A percentile compares a stretch with the other conserved stretches of the same genome.
These are phyloP conservation scores for Elsinoe arachidis DNA, from an alignment of 2,329 filamentous ascomycete species.

Conservation along the genomic window DNA sequence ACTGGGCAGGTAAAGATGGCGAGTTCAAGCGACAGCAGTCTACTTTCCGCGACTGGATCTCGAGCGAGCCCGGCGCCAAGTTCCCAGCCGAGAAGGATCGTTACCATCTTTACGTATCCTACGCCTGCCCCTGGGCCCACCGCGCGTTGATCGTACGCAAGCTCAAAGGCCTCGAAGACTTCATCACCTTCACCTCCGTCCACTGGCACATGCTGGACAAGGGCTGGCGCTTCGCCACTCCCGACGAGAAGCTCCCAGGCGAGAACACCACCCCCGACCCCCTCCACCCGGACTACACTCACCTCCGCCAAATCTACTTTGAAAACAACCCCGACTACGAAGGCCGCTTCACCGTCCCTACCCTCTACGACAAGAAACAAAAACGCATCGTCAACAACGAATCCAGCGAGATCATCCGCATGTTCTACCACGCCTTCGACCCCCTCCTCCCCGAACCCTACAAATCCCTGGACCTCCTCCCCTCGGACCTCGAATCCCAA, in stretches of 20 bases:
- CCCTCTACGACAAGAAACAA: constrained; percentile 61
- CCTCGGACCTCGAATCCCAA: constrained; percentile 33
- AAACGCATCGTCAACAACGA: constrained; percentile 74
- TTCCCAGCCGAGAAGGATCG: constrained; percentile 80
- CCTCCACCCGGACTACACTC: constrained; percentile 57
- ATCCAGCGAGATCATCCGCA: constrained; percentile 79
- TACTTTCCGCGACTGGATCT: constrained; percentile 73
- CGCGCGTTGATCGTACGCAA: constrained; percentile 79
- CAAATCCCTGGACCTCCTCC: constrained; percentile 38
- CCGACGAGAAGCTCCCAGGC: constrained; percentile 49
- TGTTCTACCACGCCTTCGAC: constrained; percentile 74
- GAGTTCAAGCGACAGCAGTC: constrained; percentile 88
- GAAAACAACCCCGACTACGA: constrained; percentile 60
- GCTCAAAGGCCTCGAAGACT: constrained; percentile 83
- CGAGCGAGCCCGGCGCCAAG: constrained; percentile 58
- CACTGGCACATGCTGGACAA: constrained; percentile 78
- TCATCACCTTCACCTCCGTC: constrained; percentile 71
- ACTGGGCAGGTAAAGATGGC: constrained; percentile 76
- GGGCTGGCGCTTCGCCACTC: constrained; percentile 75
- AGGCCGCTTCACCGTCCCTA: constrained; percentile 78
- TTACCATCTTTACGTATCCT: constrained; percentile 92
- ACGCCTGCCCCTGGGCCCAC: constrained; percentile 89
- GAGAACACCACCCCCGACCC: constrained; percentile 53
- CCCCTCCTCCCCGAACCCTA: constrained; percentile 33
- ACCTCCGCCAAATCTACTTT: constrained; percentile 76